phyloP scores from a whole-genome alignment of 768 basidiomycete species.

The Cystofilobasidium macerans region DNA sequence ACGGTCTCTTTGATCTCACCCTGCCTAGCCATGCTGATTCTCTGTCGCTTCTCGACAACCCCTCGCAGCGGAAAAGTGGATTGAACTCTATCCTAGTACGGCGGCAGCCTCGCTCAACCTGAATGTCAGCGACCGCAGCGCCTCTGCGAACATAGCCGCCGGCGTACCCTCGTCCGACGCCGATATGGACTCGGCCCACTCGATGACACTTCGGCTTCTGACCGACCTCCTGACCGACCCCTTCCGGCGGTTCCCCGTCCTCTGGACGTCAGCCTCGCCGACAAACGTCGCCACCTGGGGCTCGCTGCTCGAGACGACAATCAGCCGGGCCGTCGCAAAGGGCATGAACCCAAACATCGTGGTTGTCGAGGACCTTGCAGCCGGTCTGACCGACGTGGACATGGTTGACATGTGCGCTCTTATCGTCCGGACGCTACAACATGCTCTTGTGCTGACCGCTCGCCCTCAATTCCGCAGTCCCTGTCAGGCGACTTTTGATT shows the following conservation, averaged over 20 bases:
- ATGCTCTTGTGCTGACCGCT: background rate
- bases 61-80: conserved; percentile 18
- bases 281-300: conserved; percentile 12
- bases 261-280: conserved; percentile 10
- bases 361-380: conserved; percentile 22
- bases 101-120: background rate
- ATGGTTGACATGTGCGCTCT: conserved; percentile 17
- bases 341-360: conserved; percentile 23
- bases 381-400: conserved; percentile 19
- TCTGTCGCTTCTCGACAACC: background rate
- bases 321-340: conserved; percentile 14
- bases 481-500: conserved; percentile 9
- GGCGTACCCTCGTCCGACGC: background rate
- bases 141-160: background rate
- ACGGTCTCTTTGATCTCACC: background rate
- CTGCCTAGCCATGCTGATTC: background rate
- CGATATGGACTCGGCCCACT: background rate
- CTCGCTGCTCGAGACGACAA: conserved; percentile 16
- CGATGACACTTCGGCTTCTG: conserved; percentile 18
- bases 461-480: background rate
- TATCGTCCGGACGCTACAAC: background rate
- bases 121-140: background rate
- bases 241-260: conserved; percentile 19
- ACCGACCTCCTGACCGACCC: conserved; percentile 24
- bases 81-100: conserved; percentile 11